Evolutionary conservation across 2,329 filamentous ascomycete genomes (phyloP), one percentile per base, ranked within the genome.

Genomic region (Colletotrichum neosansevieriae): DNA sequence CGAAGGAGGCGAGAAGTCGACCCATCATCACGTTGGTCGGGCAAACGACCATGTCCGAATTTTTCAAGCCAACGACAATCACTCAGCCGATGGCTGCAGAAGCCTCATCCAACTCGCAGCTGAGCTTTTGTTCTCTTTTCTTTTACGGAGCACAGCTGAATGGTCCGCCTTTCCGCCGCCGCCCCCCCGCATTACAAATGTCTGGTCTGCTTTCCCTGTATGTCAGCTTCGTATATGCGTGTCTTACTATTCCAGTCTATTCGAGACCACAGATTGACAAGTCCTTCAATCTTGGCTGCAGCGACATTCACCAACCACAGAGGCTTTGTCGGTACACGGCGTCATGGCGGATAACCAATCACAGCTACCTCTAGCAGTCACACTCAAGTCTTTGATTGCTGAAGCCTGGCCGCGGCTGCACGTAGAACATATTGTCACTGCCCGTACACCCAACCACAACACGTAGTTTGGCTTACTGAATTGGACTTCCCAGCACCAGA

Each of bases 191-290:
- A 19, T 6, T 50, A 9, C 36, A 51, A 34, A 34, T 32, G 49
- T 15, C 4, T 6, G 2, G 6, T 51, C 15, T 21, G 24, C 13
- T 11, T 10, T 13, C 4, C 21, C 45, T 64, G 62, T 56, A 64
- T 21, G 54, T 64, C 24, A 64, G 62, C 62, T 64, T 64, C 56
- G 62, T 64, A 50, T 64, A 64, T 64, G 62, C 45, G 56, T 51
- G 54, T 45, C 56, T 59, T 36, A 40, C 49, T n/a, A 32, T n/a
- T 29, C 49, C 29, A 15, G 4, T 15, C 36, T 38, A 38, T 38
- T 6, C 36, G 10, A 13, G 36, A 38, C 11, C 5, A 38, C 4
- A 15, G 36, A 3, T 3, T 15, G 6, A 12, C 13, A 13, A 3
- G 3, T 32, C 32, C n/a, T 32, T 24, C 24, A n/a, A 24, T n/a